Percentiles rank a stretch among this genome's conserved stretches.
Evolutionary conservation across 805 yeast species (phyloP).

Genomic region (Osmozyma mogii): DNA sequence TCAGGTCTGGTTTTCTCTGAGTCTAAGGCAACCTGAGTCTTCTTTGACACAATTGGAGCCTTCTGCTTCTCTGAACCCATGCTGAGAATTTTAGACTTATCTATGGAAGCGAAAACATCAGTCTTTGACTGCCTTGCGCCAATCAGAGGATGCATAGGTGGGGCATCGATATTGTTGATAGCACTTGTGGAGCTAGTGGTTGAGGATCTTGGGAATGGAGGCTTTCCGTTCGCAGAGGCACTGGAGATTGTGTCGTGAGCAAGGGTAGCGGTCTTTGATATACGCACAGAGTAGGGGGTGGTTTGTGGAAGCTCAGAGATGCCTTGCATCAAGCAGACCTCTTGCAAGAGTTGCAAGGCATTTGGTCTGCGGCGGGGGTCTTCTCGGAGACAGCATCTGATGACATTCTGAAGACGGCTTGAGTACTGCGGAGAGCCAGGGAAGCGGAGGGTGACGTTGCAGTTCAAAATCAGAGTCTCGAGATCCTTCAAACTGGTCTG

Average conservation of each 20-base stretch:
- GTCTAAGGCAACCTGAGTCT: too few relatives aligned
- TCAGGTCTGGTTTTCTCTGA: too few relatives aligned
- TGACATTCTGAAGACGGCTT: slow-evolving; percentile 54
- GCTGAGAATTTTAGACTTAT: slow-evolving; percentile 27
- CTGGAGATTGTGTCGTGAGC: too few relatives aligned
- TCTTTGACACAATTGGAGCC: too few relatives aligned
- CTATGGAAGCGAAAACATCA: slow-evolving; percentile 39
- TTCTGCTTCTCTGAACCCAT: too few relatives aligned
- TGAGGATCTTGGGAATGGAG: too few relatives aligned
- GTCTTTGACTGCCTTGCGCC: slow-evolving; percentile 2
- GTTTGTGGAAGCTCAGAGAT: slow-evolving; percentile 32
- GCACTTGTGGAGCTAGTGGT: too few relatives aligned
- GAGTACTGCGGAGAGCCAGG: slow-evolving; percentile 43
- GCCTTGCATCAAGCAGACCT: slow-evolving; percentile 54
- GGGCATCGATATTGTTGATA: background rate
- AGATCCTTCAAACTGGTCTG: slow-evolving; percentile 30
- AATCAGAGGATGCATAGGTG: too few relatives aligned
- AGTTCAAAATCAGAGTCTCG: slow-evolving; percentile 56
- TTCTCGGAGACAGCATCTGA: slow-evolving; percentile 50
- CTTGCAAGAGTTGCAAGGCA: slow-evolving; percentile 62
- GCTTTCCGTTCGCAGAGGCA: too few relatives aligned
- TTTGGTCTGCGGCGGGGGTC: slow-evolving; percentile 71
- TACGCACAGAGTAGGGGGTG: slow-evolving; percentile 33
- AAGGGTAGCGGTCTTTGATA: too few relatives aligned
- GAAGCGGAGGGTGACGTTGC: slow-evolving; percentile 38